Evolutionary conservation across 1,284 basidiomycete genomes (phyloP).

Genomic region (Apiotrichum brassicae): DNA sequence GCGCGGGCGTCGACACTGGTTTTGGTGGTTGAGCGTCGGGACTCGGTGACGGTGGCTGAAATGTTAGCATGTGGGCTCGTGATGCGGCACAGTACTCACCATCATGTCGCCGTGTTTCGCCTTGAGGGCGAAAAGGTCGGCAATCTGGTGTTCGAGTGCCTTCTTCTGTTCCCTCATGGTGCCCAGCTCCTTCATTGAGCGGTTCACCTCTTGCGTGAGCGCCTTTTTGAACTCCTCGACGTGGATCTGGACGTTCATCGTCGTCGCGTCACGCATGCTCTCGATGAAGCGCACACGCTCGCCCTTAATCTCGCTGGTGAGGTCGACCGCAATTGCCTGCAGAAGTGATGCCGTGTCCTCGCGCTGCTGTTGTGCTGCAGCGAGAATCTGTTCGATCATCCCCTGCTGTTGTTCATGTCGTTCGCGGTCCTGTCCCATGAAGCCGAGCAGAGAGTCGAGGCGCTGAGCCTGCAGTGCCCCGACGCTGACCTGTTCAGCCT

Average conservation of each 20-base stretch:
- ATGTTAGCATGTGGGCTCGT: not conserved
- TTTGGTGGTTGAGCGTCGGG: not conserved
- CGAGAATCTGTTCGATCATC: conserved; percentile 55
- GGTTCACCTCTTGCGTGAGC: conserved; percentile 46
- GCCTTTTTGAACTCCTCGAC: conserved; percentile 57
- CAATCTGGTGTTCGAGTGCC: conserved; percentile 56
- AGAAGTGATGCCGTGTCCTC: conserved; percentile 64
- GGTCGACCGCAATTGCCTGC: conserved; percentile 61
- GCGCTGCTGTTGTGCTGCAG: conserved; percentile 57
- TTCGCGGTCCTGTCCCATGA: conserved; percentile 40
- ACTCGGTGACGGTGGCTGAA: not conserved
- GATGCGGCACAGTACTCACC: conserved; percentile 1
- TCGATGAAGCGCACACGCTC: conserved; percentile 78
- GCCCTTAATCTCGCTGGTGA: conserved; percentile 72
- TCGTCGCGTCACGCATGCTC: conserved; percentile 81
- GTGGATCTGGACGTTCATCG: conserved; percentile 74
- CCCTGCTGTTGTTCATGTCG: conserved; percentile 21
- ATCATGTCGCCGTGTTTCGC: conserved; percentile 26
- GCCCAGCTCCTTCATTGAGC: conserved; percentile 66
- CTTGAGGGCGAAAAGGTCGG: conserved; percentile 44
- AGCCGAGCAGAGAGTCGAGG: conserved; percentile 34
- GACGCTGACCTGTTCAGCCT: conserved; percentile 30
- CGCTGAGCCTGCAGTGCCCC: conserved; percentile 26
- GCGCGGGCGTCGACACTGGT: too few species aligned
- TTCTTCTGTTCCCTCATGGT: conserved; percentile 66